Conservation (phyloP, 495 filamentous ascomycete genomes). For the Gamarada debralockiae region DNA sequence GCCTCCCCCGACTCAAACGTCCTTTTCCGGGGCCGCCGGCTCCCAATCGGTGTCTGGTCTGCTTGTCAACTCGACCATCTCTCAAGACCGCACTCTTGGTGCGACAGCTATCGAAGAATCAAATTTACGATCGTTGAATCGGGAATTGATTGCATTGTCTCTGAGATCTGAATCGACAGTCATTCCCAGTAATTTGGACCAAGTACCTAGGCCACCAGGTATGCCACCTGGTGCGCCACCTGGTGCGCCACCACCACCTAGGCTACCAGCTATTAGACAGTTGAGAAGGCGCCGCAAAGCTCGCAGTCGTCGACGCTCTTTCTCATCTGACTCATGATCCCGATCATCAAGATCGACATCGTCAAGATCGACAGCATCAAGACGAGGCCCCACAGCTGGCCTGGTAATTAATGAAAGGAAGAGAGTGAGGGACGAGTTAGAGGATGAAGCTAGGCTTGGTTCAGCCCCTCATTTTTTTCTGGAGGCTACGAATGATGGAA, state of each 20-base stretch:
- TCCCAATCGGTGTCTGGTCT: not conserved
- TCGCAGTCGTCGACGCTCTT: not conserved
- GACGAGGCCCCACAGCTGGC: not conserved
- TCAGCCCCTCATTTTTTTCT: not conserved
- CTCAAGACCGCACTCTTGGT: not conserved
- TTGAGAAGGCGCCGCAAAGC: no score
- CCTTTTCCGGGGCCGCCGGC: no score
- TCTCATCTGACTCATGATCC: not conserved
- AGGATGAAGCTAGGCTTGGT: not conserved
- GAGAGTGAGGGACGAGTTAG: not conserved
- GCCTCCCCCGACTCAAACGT: no score
- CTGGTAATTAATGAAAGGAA: not conserved
- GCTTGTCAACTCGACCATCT: conserved; percentile 1
- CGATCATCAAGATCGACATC: no score
- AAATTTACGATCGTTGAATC: not conserved
- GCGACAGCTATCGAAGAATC: not conserved
- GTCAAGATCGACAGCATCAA: no score
- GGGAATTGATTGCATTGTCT: not conserved
- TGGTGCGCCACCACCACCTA: not conserved
- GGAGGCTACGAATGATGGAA: not conserved
- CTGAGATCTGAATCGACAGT: not conserved
- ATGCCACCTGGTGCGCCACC: no score
- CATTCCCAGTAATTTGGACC: no score
- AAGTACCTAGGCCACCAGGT: no score
- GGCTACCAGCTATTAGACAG: no score